Evolutionary conservation across 2,329 filamentous ascomycete genomes (phyloP).

Genomic region (Calonectria hongkongensis): DNA sequence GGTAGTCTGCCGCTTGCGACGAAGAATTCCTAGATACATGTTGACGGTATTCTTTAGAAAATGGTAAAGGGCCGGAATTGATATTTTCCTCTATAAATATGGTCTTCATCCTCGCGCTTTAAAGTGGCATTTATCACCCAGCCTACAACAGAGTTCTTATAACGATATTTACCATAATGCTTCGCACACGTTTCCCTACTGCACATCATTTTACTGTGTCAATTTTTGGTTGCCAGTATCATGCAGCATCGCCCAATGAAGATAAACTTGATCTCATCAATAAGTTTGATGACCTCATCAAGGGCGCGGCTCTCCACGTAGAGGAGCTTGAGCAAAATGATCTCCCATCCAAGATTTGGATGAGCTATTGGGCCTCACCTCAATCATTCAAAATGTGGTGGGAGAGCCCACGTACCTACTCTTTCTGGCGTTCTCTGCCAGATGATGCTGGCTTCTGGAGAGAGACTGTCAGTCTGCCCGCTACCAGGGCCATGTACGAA

Average conservation of each 20-base stretch:
- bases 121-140: neutral
- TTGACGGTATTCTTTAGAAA: neutral
- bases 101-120: neutral
- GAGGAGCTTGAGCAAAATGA: constrained; percentile 34
- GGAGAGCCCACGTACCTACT: constrained; percentile 6
- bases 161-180: constrained; percentile 6
- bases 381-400: constrained; percentile 29
- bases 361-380: constrained; percentile 32
- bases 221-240: constrained; percentile 30
- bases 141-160: no score
- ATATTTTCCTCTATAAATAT: neutral
- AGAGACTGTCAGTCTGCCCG: constrained; percentile 34
- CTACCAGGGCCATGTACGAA: constrained; percentile 35
- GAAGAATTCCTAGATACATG: neutral
- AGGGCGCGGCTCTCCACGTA: constrained; percentile 22
- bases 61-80: neutral
- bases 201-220: constrained; percentile 32
- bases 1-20: neutral
- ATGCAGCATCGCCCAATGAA: constrained; percentile 14
- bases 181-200: constrained; percentile 26
- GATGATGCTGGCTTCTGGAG: constrained; percentile 42
- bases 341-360: constrained; percentile 28
- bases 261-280: constrained; percentile 24
- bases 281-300: constrained; percentile 22
- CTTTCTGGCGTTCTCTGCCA: constrained; percentile 36